phyloP scores from a whole-genome alignment of 208 protist species.

The Angomonas ambiguus region DNA sequence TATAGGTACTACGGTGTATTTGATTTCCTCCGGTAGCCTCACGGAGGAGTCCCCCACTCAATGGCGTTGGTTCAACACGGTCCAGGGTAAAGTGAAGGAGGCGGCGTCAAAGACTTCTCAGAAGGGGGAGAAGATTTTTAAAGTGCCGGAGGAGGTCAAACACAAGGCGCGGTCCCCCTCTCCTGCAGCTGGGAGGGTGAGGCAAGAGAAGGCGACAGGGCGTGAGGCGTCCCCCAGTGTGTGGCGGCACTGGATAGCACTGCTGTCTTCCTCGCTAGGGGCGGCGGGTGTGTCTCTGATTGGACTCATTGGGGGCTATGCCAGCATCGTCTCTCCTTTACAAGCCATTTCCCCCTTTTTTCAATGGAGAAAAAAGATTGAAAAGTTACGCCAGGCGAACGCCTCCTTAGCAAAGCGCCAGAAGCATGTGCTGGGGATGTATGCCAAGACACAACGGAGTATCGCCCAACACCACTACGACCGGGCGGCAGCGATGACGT shows the following conservation, averaged over 20 bases:
- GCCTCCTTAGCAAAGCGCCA: conserved; percentile 46
- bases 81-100: neutral
- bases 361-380: conserved; percentile 30
- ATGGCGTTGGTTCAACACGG: neutral
- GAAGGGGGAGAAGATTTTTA: neutral
- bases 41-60: neutral
- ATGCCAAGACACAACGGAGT: conserved; percentile 34
- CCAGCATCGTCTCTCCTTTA: conserved; percentile 55
- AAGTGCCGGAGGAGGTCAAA: neutral
- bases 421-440: conserved; percentile 50
- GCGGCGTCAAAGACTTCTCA: neutral
- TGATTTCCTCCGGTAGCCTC: neutral
- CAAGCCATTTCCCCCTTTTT: conserved; percentile 36
- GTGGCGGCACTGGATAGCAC: conserved; percentile 12
- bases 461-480: conserved; percentile 44
- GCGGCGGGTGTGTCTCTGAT: conserved; percentile 51
- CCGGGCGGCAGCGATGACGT: neutral
- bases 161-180: neutral
- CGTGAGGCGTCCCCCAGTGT: neutral
- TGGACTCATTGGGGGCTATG: conserved; percentile 70
- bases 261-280: conserved; percentile 30
- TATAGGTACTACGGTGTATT: neutral
- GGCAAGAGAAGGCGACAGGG: neutral
- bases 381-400: conserved; percentile 23
- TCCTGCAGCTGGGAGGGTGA: neutral